These are phyloP conservation scores for Clohesyomyces aquaticus DNA, from an alignment of 495 filamentous ascomycete species.

Conservation along the genomic window DNA sequence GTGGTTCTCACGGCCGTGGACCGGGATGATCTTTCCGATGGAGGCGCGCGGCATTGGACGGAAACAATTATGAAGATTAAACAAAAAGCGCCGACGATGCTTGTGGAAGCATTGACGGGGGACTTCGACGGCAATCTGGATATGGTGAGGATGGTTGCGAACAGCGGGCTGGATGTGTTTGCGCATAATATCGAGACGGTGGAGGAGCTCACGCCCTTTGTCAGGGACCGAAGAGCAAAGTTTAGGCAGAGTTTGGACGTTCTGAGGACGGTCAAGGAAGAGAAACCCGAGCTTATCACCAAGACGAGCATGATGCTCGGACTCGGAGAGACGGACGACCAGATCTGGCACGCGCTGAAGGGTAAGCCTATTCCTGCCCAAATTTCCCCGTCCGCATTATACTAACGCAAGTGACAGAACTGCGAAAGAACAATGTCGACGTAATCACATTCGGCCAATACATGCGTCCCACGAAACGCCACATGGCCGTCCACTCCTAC, in stretches of 20 bases:
- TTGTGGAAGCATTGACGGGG: conserved; percentile 95
- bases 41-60: conserved; percentile 87
- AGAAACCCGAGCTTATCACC: conserved; percentile 77
- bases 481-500: conserved; percentile 95
- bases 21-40: conserved; percentile 87
- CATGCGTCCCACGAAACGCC: conserved; percentile 97
- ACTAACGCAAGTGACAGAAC: conserved; percentile 54
- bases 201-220: conserved; percentile 83
- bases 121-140: conserved; percentile 84
- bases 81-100: conserved; percentile 77
- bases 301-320: conserved; percentile 98
- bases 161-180: conserved; percentile 90
- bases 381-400: neutral
- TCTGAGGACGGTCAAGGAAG: conserved; percentile 77
- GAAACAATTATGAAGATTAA: conserved; percentile 96
- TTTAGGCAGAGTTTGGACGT: conserved; percentile 86
- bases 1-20: conserved; percentile 94
- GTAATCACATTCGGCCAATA: conserved; percentile 99
- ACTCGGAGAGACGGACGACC: conserved; percentile 88
- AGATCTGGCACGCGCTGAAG: conserved; percentile 77
- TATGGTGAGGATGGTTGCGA: conserved; percentile 79
- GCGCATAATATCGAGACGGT: conserved; percentile 97
- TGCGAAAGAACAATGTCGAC: conserved; percentile 79
- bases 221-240: conserved; percentile 85
- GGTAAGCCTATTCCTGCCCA: conserved; percentile 48